These are phyloP conservation scores for Aspergillus sp. DNA, from an alignment of 2,329 filamentous ascomycete species.

Conservation along the genomic window DNA sequence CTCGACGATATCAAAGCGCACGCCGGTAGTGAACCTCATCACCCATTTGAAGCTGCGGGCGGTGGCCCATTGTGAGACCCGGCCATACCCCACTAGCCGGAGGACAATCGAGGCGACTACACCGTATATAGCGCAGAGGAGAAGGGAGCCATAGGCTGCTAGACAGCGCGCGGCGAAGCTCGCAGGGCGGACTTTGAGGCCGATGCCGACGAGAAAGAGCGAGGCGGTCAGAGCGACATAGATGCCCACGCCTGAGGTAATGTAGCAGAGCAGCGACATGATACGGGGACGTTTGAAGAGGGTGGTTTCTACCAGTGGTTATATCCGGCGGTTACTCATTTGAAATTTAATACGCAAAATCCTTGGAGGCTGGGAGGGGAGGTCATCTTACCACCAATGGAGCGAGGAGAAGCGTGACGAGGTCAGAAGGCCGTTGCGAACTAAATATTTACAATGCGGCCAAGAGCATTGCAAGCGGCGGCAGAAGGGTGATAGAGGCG, in stretches of 20 bases:
- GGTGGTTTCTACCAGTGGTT: background rate
- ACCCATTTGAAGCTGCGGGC: slow-evolving; percentile 76
- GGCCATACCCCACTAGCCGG: slow-evolving; percentile 68
- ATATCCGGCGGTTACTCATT: background rate
- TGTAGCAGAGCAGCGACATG: slow-evolving; percentile 64
- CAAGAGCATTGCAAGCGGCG: slow-evolving; percentile 16
- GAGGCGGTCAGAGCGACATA: slow-evolving; percentile 62
- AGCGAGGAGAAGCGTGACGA: slow-evolving; percentile 13
- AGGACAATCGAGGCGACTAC: slow-evolving; percentile 71
- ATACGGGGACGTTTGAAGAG: slow-evolving; percentile 16
- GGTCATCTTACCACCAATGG: slow-evolving; percentile 6
- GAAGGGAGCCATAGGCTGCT: slow-evolving; percentile 46
- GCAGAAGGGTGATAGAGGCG: background rate
- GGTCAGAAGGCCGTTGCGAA: slow-evolving; percentile 15
- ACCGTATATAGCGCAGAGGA: slow-evolving; percentile 66
- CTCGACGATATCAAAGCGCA: slow-evolving; percentile 70
- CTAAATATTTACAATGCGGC: slow-evolving; percentile 11
- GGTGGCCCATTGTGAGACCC: slow-evolving; percentile 81
- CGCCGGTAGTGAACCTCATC: slow-evolving; percentile 73
- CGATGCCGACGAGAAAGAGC: slow-evolving; percentile 45
- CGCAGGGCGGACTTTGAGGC: slow-evolving; percentile 43
- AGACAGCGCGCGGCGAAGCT: slow-evolving; percentile 49
- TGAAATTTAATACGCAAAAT: background rate
- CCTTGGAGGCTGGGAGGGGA: background rate
- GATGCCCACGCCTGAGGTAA: slow-evolving; percentile 60